Base-by-base conservation (phyloP, 768 basidiomycete genomes). In the Sarcomyxa edulis region DNA sequence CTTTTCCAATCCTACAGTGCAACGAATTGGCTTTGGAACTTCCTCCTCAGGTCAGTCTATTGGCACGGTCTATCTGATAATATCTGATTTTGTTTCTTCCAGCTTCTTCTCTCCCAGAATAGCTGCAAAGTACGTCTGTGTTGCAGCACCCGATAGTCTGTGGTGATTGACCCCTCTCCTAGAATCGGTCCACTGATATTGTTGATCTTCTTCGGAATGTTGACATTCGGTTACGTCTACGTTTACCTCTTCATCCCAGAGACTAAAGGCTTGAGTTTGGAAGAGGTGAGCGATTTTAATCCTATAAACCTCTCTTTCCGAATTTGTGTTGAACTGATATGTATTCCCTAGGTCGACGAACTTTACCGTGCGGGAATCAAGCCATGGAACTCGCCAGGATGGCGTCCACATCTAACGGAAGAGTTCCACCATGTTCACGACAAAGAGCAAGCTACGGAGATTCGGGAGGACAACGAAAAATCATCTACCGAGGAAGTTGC, bases 191-290 rank as follows among this genome's bases (percentile, higher is more conserved):
- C 85, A 9, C 65, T 85, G 45, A 86, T 89, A 54, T 63, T 84
- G 27, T 57, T 87, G 44, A 78, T 86, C 53, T 88, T 88, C 69
- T 84, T 76, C 53, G 80, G 83, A 37, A 76, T 83, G 76, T 67
- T 85, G 7, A 45, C 77, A 16, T 74, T 83, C 49, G 85, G 81
- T 25, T 79, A 71, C 51, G 56, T 74, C 42, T 91, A 84, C 53
- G 85, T 86, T 18, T 85, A 79, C 56, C 59, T 87, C 38, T 74
- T 79, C 55, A 75, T 91, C 32, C 87, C 87, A 15, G 89, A 91
- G 66, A 89, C 83, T 16, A 88, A 77, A 55, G 84, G 85, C 8
- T 71, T 89, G 15, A 76, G 76, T 38, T 57, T 86, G 45, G 85
- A 88, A 62, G 81, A 84, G 68, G 79, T 76, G 39, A 21, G 55